Evolutionary conservation across 768 basidiomycete species (phyloP).

Genomic region (Lactifluus piperatus): DNA sequence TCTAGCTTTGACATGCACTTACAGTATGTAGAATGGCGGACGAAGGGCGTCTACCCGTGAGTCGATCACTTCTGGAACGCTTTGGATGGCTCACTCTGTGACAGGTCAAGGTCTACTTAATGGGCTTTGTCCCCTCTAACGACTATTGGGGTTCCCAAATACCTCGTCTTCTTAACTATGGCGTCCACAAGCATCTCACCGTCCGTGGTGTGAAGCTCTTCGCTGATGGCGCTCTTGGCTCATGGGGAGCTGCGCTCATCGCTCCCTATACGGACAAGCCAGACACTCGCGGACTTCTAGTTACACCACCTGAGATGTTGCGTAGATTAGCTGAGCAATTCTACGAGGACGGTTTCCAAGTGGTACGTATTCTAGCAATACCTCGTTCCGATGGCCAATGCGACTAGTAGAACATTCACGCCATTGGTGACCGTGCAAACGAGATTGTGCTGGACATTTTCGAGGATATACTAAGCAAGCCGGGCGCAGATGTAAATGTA

Average conservation of each 20-base stretch:
- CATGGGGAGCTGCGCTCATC: slow-evolving; percentile 84
- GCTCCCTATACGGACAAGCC: slow-evolving; percentile 80
- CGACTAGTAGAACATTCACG: slow-evolving; percentile 65
- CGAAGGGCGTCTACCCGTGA: slow-evolving; percentile 56
- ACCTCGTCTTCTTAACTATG: slow-evolving; percentile 25
- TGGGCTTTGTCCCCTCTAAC: slow-evolving; percentile 37
- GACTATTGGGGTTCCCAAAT: slow-evolving; percentile 33
- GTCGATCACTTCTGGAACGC: slow-evolving; percentile 20
- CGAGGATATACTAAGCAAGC: slow-evolving; percentile 39
- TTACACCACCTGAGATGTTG: slow-evolving; percentile 45
- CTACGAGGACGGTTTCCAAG: slow-evolving; percentile 73
- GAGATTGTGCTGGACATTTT: slow-evolving; percentile 76
- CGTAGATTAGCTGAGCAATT: slow-evolving; percentile 48
- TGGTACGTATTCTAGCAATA: slow-evolving; percentile 40
- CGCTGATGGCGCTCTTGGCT: slow-evolving; percentile 84
- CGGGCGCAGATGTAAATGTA: slow-evolving; percentile 30
- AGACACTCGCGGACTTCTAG: slow-evolving; percentile 61
- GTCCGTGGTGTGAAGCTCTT: slow-evolving; percentile 65
- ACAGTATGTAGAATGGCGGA: slow-evolving; percentile 51
- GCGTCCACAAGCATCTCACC: slow-evolving; percentile 26
- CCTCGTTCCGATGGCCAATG: neutral
- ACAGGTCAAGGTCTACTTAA: slow-evolving; percentile 53
- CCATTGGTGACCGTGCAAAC: slow-evolving; percentile 86
- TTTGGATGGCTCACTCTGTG: neutral
- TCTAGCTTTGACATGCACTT: slow-evolving; percentile 4